Conservation (phyloP, 768 basidiomycete species). For the Leccinum barrowsii region DNA sequence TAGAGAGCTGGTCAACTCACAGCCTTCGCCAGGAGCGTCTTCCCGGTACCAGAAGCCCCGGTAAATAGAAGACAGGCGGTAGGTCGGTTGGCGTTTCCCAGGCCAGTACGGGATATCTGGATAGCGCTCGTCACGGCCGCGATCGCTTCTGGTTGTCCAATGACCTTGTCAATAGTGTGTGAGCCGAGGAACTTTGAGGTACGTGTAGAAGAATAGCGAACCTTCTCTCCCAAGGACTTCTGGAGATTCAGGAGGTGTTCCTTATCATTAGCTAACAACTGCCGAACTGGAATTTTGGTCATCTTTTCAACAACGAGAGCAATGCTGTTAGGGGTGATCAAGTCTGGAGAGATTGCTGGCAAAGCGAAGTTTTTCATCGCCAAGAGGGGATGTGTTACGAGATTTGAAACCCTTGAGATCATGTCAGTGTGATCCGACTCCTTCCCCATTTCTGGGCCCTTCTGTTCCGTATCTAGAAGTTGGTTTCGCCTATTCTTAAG, state of each 20-base stretch:
- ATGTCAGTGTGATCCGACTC: too few species aligned
- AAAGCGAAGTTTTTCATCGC: not conserved
- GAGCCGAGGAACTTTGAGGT: not conserved
- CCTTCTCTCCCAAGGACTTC: too few species aligned
- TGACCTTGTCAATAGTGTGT: slow-evolving; percentile 1
- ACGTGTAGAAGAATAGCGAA: too few species aligned
- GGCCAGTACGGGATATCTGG: slow-evolving; percentile 44
- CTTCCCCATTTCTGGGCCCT: too few species aligned
- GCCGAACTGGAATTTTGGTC: slow-evolving; percentile 2
- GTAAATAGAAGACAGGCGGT: slow-evolving; percentile 45
- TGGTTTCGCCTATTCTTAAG: too few species aligned
- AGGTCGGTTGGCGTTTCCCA: slow-evolving; percentile 42
- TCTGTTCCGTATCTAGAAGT: too few species aligned
- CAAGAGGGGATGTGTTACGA: too few species aligned
- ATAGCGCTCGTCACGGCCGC: slow-evolving; percentile 48
- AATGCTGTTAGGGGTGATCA: slow-evolving; percentile 2
- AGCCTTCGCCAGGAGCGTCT: slow-evolving; percentile 36
- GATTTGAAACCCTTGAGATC: too few species aligned
- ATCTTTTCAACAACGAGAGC: not conserved
- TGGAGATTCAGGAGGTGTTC: not conserved
- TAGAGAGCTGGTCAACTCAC: not conserved
- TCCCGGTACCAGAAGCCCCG: slow-evolving; percentile 36
- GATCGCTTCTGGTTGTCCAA: slow-evolving; percentile 41
- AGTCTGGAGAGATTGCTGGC: slow-evolving; percentile 1
- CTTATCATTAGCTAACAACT: not conserved